Conservation (phyloP, 179 eudicot genomes). For the Carnegiea gigantea region DNA sequence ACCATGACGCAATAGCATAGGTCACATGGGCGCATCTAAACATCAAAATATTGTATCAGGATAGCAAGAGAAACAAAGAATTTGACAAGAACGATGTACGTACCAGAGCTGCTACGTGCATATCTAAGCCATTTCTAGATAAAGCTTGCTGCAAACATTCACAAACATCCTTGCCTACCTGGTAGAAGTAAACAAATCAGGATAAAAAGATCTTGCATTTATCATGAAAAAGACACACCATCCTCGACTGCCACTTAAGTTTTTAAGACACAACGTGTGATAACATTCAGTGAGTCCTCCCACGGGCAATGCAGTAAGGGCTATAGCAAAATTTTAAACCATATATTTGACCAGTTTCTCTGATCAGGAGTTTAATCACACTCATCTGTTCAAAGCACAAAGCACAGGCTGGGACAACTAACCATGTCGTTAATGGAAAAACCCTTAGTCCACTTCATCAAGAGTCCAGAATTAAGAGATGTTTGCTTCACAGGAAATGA, state of each 20-base stretch:
- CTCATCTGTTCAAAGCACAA: background rate
- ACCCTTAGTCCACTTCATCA: slow-evolving; percentile 90
- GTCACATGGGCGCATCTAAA: background rate
- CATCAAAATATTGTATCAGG: background rate
- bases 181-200: slow-evolving; percentile 21
- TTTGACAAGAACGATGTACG: slow-evolving; percentile 24
- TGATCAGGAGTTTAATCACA: background rate
- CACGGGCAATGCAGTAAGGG: too few species aligned
- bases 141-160: slow-evolving; percentile 62
- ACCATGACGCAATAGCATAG: slow-evolving; percentile 5
- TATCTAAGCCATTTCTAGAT: slow-evolving; percentile 57
- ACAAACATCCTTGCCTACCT: slow-evolving; percentile 82
- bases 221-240: background rate
- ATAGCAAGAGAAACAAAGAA: background rate
- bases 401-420: slow-evolving; percentile 29
- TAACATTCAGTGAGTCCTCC: too few species aligned
- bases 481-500: slow-evolving; percentile 91
- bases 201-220: background rate
- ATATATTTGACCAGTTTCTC: too few species aligned
- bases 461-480: slow-evolving; percentile 66
- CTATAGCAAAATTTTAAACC: too few species aligned
- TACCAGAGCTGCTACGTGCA: slow-evolving; percentile 76
- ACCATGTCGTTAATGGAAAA: slow-evolving; percentile 81
- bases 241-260: background rate
- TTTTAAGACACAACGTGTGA: too few species aligned